A percentile compares a stretch with the other conserved stretches of the same genome.
phyloP scores from a whole-genome alignment of 768 basidiomycete species.

The Auriscalpium orientale region DNA sequence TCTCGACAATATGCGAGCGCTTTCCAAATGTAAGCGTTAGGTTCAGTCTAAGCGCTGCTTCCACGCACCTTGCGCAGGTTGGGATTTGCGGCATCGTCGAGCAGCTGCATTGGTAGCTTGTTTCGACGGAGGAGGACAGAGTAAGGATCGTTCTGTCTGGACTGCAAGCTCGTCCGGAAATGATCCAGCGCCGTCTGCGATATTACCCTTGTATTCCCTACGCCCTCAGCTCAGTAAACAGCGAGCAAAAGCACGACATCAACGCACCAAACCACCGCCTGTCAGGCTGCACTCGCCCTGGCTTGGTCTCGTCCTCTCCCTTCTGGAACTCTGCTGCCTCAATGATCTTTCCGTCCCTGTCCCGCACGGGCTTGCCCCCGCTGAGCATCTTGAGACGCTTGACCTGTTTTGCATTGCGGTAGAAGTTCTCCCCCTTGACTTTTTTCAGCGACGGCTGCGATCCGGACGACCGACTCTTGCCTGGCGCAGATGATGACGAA shows the following conservation, averaged over 20 bases:
- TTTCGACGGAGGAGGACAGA: conserved; percentile 90
- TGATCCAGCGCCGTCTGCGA: conserved; percentile 94
- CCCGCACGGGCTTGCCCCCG: conserved; percentile 85
- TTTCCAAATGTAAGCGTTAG: conserved; percentile 22
- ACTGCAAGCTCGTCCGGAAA: conserved; percentile 82
- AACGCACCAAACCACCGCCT: conserved; percentile 92
- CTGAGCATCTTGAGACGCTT: conserved; percentile 84
- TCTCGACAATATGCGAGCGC: conserved; percentile 92
- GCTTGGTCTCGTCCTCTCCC: conserved; percentile 83
- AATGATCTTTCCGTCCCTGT: conserved; percentile 87
- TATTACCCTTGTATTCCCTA: conserved; percentile 97
- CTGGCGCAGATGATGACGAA: background rate
- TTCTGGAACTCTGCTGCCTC: conserved; percentile 95
- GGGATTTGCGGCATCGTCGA: conserved; percentile 85
- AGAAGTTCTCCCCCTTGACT: conserved; percentile 95
- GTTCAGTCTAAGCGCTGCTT: background rate
- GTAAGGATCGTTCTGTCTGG: conserved; percentile 90
- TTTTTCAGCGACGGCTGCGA: conserved; percentile 53
- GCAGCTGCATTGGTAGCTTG: conserved; percentile 93
- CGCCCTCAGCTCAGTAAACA: conserved; percentile 3
- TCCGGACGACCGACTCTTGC: conserved; percentile 28
- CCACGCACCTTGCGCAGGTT: conserved; percentile 61
- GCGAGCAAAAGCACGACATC: background rate
- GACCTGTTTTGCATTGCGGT: conserved; percentile 90
- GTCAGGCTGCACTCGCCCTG: conserved; percentile 91